Evolutionary conservation across 257 asterid genomes (phyloP).

Genomic region (Jaltomata sinuosa): DNA sequence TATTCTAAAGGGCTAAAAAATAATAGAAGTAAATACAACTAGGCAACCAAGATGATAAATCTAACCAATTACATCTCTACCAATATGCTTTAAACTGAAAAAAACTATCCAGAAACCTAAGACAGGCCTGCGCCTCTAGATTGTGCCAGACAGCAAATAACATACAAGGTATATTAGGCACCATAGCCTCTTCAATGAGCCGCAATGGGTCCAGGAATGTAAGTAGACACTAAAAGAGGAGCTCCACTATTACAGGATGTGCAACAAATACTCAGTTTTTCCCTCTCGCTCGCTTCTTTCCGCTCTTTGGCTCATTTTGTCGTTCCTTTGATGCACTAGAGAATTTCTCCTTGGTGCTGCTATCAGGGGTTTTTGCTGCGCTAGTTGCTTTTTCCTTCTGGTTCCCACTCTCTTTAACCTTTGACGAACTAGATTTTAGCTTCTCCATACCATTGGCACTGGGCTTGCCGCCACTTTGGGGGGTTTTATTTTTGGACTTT

Average conservation of each 20-base stretch:
- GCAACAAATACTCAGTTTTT: background rate
- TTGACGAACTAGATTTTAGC: constrained; percentile 41
- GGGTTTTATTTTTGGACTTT: constrained; percentile 46
- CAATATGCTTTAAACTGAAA: background rate
- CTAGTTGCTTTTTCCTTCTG: constrained; percentile 33
- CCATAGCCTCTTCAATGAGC: background rate
- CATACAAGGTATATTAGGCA: background rate
- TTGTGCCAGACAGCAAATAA: background rate
- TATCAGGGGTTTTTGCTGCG: constrained; percentile 17
- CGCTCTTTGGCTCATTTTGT: constrained; percentile 40
- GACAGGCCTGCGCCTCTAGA: background rate
- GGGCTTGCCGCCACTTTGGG: constrained; percentile 25
- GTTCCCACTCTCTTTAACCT: constrained; percentile 41
- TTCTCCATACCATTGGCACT: constrained; percentile 25
- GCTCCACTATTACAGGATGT: background rate
- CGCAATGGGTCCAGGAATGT: background rate
- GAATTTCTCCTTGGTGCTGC: background rate
- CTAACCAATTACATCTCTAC: background rate
- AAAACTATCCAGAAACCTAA: background rate
- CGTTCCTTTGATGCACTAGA: constrained; percentile 23
- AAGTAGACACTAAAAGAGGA: background rate
- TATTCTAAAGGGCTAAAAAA: background rate
- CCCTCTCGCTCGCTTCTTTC: constrained; percentile 55
- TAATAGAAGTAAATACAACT: background rate
- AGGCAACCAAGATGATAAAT: background rate